These are phyloP conservation scores for Leptographium galeiforme DNA, from an alignment of 2,329 filamentous ascomycete species.

Conservation along the genomic window DNA sequence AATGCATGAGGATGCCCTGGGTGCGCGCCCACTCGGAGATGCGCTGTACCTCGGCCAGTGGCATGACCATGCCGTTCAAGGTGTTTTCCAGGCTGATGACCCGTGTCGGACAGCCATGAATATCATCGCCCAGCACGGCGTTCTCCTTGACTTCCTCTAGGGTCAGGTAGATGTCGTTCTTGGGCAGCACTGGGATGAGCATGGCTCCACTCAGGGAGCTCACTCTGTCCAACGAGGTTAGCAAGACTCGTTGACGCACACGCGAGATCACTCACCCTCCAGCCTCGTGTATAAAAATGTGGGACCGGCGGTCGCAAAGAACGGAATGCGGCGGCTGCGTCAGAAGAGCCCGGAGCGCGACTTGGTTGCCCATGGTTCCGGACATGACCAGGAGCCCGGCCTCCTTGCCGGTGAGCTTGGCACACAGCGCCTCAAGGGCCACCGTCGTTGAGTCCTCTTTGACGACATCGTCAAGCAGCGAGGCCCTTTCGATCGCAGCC, in stretches of 20 bases:
- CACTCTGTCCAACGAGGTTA: conserved; percentile 34
- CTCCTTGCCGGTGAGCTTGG: conserved; percentile 60
- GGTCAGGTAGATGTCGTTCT: conserved; percentile 60
- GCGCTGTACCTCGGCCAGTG: conserved; percentile 52
- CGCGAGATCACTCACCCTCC: conserved; percentile 32
- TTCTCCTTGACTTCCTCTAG: conserved; percentile 61
- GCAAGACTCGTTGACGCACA: background rate
- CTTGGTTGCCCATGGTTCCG: conserved; percentile 90
- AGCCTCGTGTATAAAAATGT: conserved; percentile 58
- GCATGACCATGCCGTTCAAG: conserved; percentile 65
- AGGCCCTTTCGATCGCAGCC: conserved; percentile 57
- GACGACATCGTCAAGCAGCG: conserved; percentile 74
- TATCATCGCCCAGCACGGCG: conserved; percentile 51
- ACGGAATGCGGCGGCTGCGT: conserved; percentile 68
- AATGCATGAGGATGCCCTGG: conserved; percentile 31
- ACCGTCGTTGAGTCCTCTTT: conserved; percentile 67
- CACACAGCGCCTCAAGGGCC: conserved; percentile 61
- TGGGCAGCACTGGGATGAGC: conserved; percentile 51
- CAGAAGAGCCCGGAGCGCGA: conserved; percentile 66
- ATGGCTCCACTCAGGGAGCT: conserved; percentile 59
- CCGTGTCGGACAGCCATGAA: conserved; percentile 67
- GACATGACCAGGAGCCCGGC: conserved; percentile 70
- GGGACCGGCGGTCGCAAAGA: conserved; percentile 64
- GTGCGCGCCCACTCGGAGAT: conserved; percentile 58
- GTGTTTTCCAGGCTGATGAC: conserved; percentile 83